Evolutionary conservation across 2,329 filamentous ascomycete genomes (phyloP).

Genomic region (Cercospora brassicicola): DNA sequence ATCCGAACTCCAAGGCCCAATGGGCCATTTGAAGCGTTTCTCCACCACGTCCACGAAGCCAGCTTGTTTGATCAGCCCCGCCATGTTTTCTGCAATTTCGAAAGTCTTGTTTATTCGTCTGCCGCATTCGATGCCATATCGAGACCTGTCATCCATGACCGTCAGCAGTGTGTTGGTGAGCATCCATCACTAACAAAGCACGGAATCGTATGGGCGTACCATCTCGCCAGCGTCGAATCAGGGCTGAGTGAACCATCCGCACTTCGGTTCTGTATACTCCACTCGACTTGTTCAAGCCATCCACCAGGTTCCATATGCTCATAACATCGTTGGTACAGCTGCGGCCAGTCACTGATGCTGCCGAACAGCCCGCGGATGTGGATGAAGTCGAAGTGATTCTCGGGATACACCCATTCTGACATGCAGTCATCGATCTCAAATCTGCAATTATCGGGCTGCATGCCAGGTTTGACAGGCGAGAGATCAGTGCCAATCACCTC

Average conservation of each 20-base stretch:
- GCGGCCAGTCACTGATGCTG: constrained; percentile 44
- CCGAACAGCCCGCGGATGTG: constrained; percentile 46
- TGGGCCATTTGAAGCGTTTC: constrained; percentile 44
- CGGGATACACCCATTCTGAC: constrained; percentile 44
- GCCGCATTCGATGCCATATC: constrained; percentile 28
- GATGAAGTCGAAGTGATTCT: constrained; percentile 44
- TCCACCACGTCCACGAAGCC: constrained; percentile 52
- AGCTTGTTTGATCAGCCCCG: constrained; percentile 35
- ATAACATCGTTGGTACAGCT: constrained; percentile 43
- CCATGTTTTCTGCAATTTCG: constrained; percentile 35
- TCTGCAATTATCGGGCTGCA: constrained; percentile 42
- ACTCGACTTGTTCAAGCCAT: constrained; percentile 48
- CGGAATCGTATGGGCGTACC: constrained; percentile 9
- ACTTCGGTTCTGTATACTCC: constrained; percentile 33
- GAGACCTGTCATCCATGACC: background rate
- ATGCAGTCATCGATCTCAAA: constrained; percentile 50
- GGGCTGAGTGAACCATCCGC: constrained; percentile 34
- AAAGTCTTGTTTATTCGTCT: constrained; percentile 34
- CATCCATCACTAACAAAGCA: background rate
- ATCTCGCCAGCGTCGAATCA: constrained; percentile 31
- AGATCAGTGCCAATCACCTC: constrained; percentile 44
- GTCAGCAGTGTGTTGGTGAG: background rate
- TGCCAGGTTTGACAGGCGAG: constrained; percentile 36
- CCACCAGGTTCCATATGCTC: constrained; percentile 44
- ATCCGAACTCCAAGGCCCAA: constrained; percentile 46